Evolutionary conservation across 176 grass and related monocot species (phyloP), one percentile per base, ranked within the genome.

Genomic region (Poa annua): DNA sequence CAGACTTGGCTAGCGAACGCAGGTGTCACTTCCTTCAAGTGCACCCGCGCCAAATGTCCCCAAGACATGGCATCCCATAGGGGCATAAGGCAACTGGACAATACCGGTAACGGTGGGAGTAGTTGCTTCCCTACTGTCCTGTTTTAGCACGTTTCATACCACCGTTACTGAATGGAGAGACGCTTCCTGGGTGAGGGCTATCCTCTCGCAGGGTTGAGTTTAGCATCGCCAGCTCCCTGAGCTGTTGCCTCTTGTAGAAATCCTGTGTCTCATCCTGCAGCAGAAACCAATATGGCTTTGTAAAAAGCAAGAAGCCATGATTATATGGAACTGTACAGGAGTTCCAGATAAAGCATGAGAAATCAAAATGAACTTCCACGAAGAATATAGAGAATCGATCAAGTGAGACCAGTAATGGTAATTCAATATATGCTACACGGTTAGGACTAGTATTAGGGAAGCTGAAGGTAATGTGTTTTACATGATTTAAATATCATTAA

Each of bases 181-280:
- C 78, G 16, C 90, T 92, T 13, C 90, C 90, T 25, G 88, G 95
- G 80, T 94, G 92, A 42, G 88, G 92, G 65, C 85, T 92, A 56
- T 99, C 93, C 79, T 96, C 93, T 84, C 93, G 85, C 76, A 92
- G 59, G 72, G 88, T 73, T 34, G 96, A 99, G 50, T 96, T 96
- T 45, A 99, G 85, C 93, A 99, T 89, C 4, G 96, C 96, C 64
- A 99, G 82, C 83, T 99, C 96, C 83, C 84, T 87, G 22, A 99
- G 91, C 81, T 99, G 96, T 61, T 99, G 96, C 77, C 88, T 94
- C 82, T 99, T 99, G 71, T 99, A 96, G 53, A 93, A 81, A 86
- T 99, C 96, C 39, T 99, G 96, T 6, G 93, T 94, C 69, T 96
- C 96, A 79, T 99, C 93, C 96, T 99, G 76, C 56, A 86, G 22